phyloP scores from a whole-genome alignment of 805 yeast species.

The Kluyveromyces lactis region DNA sequence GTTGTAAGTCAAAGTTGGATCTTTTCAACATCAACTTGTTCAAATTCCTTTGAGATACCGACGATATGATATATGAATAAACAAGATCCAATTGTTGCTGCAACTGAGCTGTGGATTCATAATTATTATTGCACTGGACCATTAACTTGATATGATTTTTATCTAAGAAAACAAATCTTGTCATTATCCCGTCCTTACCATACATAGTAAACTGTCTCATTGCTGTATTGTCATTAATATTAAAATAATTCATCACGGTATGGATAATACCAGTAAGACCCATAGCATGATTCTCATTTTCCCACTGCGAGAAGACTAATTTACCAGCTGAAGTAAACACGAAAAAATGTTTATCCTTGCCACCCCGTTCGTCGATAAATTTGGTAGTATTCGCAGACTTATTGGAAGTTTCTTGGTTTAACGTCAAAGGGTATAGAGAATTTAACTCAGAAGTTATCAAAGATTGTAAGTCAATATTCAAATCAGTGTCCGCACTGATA shows the following conservation, averaged over 20 bases:
- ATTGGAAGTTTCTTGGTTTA: neutral
- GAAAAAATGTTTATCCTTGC: constrained; percentile 57
- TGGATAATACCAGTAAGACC: constrained; percentile 76
- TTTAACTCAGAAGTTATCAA: constrained; percentile 2
- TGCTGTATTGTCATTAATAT: constrained; percentile 23
- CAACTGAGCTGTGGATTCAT: constrained; percentile 43
- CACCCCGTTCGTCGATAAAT: constrained; percentile 15
- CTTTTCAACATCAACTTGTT: constrained; percentile 57
- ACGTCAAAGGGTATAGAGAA: constrained; percentile 1
- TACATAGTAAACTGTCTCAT: constrained; percentile 7
- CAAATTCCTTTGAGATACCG: constrained; percentile 74
- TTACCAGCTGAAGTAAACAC: constrained; percentile 81
- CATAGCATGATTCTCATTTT: constrained; percentile 55
- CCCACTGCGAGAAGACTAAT: constrained; percentile 74
- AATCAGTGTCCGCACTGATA: neutral
- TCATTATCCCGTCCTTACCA: neutral
- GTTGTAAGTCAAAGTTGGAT: constrained; percentile 75
- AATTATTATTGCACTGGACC: constrained; percentile 49
- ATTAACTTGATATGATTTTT: constrained; percentile 66
- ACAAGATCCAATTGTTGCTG: constrained; percentile 60
- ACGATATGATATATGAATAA: constrained; percentile 72
- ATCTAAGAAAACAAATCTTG: constrained; percentile 46
- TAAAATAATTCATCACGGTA: constrained; percentile 66
- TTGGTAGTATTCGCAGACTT: constrained; percentile 8
- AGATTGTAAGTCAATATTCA: constrained; percentile 2